Conservation (phyloP, 768 basidiomycete genomes). For the Auriculariales sp. region DNA sequence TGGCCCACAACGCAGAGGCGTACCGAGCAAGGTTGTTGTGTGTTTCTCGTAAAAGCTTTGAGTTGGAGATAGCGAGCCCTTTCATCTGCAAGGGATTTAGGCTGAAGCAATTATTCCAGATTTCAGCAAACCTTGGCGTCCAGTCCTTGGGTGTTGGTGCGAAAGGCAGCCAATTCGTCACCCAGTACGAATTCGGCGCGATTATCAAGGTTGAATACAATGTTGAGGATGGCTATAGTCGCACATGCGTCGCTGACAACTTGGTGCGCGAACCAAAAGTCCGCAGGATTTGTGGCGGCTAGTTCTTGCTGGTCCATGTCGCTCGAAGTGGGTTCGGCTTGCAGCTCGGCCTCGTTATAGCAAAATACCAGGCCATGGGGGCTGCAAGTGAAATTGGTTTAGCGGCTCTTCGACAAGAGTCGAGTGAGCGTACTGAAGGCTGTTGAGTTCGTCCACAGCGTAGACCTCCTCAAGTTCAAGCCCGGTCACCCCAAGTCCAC, state of each 20-base stretch:
- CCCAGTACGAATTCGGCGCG: conserved; percentile 23
- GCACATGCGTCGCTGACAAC: conserved; percentile 53
- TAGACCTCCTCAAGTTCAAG: conserved; percentile 45
- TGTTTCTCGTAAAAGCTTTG: conserved; percentile 33
- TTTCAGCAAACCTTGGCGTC: conserved; percentile 42
- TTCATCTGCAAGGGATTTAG: conserved; percentile 34
- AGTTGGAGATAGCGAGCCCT: conserved; percentile 46
- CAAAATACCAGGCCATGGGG: conserved; percentile 48
- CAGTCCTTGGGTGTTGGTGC: conserved; percentile 38
- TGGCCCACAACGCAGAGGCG: not conserved
- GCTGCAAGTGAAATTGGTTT: conserved; percentile 7
- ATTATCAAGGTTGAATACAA: conserved; percentile 39
- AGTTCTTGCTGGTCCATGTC: conserved; percentile 31
- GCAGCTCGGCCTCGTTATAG: conserved; percentile 16
- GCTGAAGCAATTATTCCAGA: no score
- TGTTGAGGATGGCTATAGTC: conserved; percentile 45
- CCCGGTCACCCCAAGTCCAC: conserved; percentile 35
- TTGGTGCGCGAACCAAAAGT: conserved; percentile 56
- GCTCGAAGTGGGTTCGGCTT: conserved; percentile 23
- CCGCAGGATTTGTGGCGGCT: conserved; percentile 33
- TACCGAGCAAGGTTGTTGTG: conserved; percentile 51
- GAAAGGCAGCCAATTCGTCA: conserved; percentile 27
- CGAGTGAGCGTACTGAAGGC: conserved; percentile 18
- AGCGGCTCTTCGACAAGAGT: not conserved
- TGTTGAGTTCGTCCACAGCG: conserved; percentile 48